phyloP scores from a whole-genome alignment of 1,284 basidiomycete genomes.

The Xerocomus nothofagi region DNA sequence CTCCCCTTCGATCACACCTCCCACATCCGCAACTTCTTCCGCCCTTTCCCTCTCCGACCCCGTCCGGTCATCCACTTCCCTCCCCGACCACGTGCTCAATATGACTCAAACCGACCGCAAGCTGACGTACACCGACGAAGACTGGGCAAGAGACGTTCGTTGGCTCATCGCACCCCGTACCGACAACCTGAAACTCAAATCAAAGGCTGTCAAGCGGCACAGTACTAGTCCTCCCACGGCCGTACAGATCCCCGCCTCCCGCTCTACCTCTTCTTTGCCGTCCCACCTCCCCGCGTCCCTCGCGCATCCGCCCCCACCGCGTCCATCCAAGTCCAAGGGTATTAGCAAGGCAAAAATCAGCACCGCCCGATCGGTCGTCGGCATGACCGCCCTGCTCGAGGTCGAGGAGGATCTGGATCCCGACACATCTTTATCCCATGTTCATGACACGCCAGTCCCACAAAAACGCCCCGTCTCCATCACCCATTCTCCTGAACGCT shows the following conservation, averaged over 20 bases:
- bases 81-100: conserved; percentile 17
- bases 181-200: conserved; percentile 20
- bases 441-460: conserved; percentile 1
- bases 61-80: conserved; percentile 20
- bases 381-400: conserved; percentile 57
- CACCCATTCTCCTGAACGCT: conserved; percentile 9
- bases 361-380: conserved; percentile 47
- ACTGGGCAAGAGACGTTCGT: conserved; percentile 64
- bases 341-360: conserved; percentile 33
- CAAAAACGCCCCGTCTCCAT: conserved; percentile 20
- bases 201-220: conserved; percentile 25
- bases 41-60: conserved; percentile 25
- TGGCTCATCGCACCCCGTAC: conserved; percentile 52
- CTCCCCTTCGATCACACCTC: conserved; percentile 28
- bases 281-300: conserved; percentile 8
- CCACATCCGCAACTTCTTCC: conserved; percentile 30
- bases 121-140: conserved; percentile 47
- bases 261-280: conserved; percentile 23
- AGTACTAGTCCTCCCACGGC: conserved; percentile 21
- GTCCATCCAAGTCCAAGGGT: conserved; percentile 26
- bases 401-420: conserved; percentile 50
- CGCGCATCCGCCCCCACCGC: conserved; percentile 14
- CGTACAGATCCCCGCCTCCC: conserved; percentile 17
- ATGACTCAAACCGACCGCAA: conserved; percentile 23
- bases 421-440: conserved; percentile 15